Base-by-base conservation (phyloP, 1,284 basidiomycete species). In the Schizophyllum commune region DNA sequence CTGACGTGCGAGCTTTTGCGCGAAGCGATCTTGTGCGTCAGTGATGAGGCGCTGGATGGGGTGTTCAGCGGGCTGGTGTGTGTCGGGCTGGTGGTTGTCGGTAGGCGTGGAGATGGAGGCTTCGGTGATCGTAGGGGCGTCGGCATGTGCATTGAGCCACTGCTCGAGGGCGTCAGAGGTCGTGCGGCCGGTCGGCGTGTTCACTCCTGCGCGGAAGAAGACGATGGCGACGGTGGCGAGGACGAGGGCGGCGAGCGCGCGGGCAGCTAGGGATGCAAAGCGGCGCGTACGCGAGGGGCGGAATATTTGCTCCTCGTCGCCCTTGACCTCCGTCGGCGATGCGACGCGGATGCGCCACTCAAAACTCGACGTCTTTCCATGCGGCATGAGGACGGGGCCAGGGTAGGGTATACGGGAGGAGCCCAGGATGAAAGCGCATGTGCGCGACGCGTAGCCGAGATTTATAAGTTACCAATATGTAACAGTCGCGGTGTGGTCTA, bases 11-110 rank as follows among this genome's bases (percentile, higher is more conserved):
- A 97, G 71, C 65, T 91, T 83, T 17, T 75, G 72, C 34, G 84
- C 81, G 68, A 85, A 96, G 52, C 79, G 77, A 20, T 74, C 72
- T 67, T 90, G 86, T 0, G 93, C 94, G 0, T 91, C 83, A 8
- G 83, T 82, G 84, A 97, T 96, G 63, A 96, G 81, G 60, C 76
- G 77, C 0, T 89, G 83, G 65, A 96, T 95, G 1, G 94, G 93
- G 71, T 96, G 94, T 22, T 83, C 71, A n/a, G 19, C 52, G 21
- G 55, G 34, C 7, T 7, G n/a, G 22, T 4, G 55, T 1, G 9
- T 7, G 8, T 6, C n/a, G 9, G 17, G 17, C 27, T 27, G 27
- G 27, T 27, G 27, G 27, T 27, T 27, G 27, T 27, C 27, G 27
- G 27, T 27, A 27, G 27, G 27, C 13, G 39, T 17, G 9, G 39